A percentile compares a stretch with the other conserved stretches of the same genome.
These are phyloP conservation scores for Antrodiella citrinella DNA, from an alignment of 768 basidiomycete genomes.

Conservation along the genomic window DNA sequence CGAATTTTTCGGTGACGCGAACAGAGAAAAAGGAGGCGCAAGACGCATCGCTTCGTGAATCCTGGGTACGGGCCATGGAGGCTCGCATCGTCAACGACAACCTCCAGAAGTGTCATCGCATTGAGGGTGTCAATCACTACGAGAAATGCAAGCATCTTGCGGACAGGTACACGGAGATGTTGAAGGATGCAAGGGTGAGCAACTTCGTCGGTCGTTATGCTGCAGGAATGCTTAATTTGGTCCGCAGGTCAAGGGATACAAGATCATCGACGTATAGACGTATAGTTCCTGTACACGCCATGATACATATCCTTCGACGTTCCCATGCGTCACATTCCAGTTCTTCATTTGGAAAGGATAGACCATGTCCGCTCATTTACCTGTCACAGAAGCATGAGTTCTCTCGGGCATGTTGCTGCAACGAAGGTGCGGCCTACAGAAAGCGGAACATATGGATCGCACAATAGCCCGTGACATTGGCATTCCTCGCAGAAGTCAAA, in stretches of 20 bases:
- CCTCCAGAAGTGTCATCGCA: conserved; percentile 80
- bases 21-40: conserved; percentile 59
- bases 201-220: conserved; percentile 1
- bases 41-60: conserved; percentile 76
- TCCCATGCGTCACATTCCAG: too few species aligned
- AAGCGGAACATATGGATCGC: too few species aligned
- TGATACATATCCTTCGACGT: too few species aligned
- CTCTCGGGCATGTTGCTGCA: too few species aligned
- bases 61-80: conserved; percentile 95
- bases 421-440: too few species aligned
- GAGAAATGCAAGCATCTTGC: conserved; percentile 84
- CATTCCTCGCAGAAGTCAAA: neutral
- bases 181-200: conserved; percentile 75
- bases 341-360: too few species aligned
- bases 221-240: neutral
- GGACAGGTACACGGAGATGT: conserved; percentile 73
- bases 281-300: too few species aligned
- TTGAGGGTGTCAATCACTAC: conserved; percentile 88
- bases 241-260: conserved; percentile 79
- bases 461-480: too few species aligned
- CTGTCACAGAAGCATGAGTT: too few species aligned
- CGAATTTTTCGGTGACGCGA: neutral
- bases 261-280: conserved; percentile 57
- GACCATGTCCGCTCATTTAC: too few species aligned
- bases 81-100: conserved; percentile 81